A percentile compares a stretch with the other conserved stretches of the same genome.
phyloP scores from a whole-genome alignment of 768 basidiomycete genomes.

The Panaeolus papilionaceus region DNA sequence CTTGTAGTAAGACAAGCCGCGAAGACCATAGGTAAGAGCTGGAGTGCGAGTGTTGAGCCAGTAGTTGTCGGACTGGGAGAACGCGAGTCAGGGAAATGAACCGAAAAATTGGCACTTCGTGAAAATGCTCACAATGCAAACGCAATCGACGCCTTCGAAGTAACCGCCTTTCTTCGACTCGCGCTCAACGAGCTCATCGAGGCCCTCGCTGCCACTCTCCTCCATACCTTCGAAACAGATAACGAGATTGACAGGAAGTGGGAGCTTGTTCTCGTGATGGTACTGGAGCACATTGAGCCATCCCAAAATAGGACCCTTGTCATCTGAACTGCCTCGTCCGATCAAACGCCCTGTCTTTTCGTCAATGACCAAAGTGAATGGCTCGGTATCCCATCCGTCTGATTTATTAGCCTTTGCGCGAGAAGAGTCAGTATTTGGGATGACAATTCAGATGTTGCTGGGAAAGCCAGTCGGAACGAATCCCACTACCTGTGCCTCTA shows the following conservation, averaged over 20 bases:
- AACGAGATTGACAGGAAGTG: slow-evolving; percentile 87
- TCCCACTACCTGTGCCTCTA: not conserved
- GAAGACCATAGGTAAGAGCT: slow-evolving; percentile 85
- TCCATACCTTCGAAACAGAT: slow-evolving; percentile 99
- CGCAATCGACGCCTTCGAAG: slow-evolving; percentile 89
- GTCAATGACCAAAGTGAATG: slow-evolving; percentile 70
- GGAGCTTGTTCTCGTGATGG: slow-evolving; percentile 66
- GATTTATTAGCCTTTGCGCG: slow-evolving; percentile 45
- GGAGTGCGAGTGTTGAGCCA: slow-evolving; percentile 89
- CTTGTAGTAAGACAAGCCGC: slow-evolving; percentile 89
- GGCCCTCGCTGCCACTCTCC: slow-evolving; percentile 89
- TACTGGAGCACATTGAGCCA: slow-evolving; percentile 93
- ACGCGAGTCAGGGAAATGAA: slow-evolving; percentile 1
- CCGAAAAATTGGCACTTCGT: slow-evolving; percentile 7
- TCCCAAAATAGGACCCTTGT: slow-evolving; percentile 89
- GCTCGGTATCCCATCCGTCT: slow-evolving; percentile 91
- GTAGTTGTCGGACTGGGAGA: slow-evolving; percentile 84
- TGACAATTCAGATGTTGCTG: not conserved
- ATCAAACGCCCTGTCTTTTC: slow-evolving; percentile 62
- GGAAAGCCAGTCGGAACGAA: not conserved
- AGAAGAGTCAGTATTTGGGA: slow-evolving; percentile 5
- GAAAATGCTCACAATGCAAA: slow-evolving; percentile 78
- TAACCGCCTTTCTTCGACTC: slow-evolving; percentile 79
- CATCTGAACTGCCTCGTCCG: slow-evolving; percentile 89
- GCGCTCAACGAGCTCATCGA: slow-evolving; percentile 83